Evolutionary conservation across 352 stramenopile species (phyloP).

Genomic region (Plasmopara viticola): DNA sequence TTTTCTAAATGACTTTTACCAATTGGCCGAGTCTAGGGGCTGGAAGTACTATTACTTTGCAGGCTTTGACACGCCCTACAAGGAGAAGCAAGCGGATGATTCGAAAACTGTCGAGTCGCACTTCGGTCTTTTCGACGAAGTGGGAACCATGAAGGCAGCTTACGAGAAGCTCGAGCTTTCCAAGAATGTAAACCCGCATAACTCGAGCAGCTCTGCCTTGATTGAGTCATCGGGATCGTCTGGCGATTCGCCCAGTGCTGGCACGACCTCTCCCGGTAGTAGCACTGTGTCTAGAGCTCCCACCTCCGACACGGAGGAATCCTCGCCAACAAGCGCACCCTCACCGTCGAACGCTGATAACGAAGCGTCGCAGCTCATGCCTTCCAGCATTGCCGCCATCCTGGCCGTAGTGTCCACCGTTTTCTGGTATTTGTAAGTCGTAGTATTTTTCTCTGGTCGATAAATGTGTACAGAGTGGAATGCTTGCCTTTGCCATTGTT

Average conservation of each 20-base stretch:
- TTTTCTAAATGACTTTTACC: slow-evolving; percentile 78
- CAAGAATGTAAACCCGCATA: slow-evolving; percentile 23
- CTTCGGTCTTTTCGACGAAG: slow-evolving; percentile 71
- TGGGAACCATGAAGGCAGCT: slow-evolving; percentile 56
- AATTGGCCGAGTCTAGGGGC: slow-evolving; percentile 47
- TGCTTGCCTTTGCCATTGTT: too few relatives aligned
- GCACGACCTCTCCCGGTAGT: slow-evolving; percentile 9
- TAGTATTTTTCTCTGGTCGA: neutral
- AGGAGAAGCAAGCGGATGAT: slow-evolving; percentile 46
- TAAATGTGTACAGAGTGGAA: neutral
- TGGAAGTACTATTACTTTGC: slow-evolving; percentile 89
- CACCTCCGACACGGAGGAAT: slow-evolving; percentile 17
- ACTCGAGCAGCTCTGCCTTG: slow-evolving; percentile 20
- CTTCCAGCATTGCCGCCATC: slow-evolving; percentile 26
- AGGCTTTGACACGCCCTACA: slow-evolving; percentile 78
- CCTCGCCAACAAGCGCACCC: slow-evolving; percentile 13
- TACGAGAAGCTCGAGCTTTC: slow-evolving; percentile 54
- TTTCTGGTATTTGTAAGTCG: slow-evolving; percentile 34
- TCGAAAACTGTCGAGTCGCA: slow-evolving; percentile 54
- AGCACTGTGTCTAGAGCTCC: too few relatives aligned
- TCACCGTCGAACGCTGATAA: slow-evolving; percentile 17
- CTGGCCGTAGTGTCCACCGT: slow-evolving; percentile 31
- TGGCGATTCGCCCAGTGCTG: slow-evolving; percentile 15
- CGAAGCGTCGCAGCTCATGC: slow-evolving; percentile 26
- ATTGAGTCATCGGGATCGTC: slow-evolving; percentile 15